These are phyloP conservation scores for Suillus tomentosus DNA, from an alignment of 768 basidiomycete genomes.

Conservation along the genomic window DNA sequence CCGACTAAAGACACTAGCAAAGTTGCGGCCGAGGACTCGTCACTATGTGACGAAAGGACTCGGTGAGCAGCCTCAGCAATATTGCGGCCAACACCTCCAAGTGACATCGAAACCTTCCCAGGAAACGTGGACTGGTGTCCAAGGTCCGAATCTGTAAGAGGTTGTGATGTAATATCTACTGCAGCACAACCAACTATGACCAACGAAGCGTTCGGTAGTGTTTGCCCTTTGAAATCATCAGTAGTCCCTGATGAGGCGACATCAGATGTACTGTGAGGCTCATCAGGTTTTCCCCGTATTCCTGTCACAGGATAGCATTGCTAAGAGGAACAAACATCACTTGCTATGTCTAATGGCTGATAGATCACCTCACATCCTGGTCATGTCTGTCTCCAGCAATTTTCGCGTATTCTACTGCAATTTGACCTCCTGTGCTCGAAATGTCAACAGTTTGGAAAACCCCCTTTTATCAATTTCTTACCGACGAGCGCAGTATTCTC, in stretches of 20 bases:
- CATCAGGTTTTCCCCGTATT: constrained; percentile 1
- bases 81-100: constrained; percentile 95
- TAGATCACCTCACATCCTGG: constrained; percentile 20
- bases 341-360: constrained; percentile 7
- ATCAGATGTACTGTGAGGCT: not conserved
- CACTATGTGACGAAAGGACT: constrained; percentile 41
- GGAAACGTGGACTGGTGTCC: constrained; percentile 75
- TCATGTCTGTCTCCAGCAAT: constrained; percentile 35
- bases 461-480: constrained; percentile 33
- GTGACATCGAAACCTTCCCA: constrained; percentile 67
- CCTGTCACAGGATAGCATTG: constrained; percentile 10
- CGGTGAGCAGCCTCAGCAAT: constrained; percentile 89
- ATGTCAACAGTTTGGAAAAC: not conserved
- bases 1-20: constrained; percentile 79
- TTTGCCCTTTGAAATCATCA: not conserved
- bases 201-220: constrained; percentile 37
- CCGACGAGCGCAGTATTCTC: constrained; percentile 87
- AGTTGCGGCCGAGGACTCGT: constrained; percentile 33
- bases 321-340: constrained; percentile 5
- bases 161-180: constrained; percentile 78
- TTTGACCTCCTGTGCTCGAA: constrained; percentile 61
- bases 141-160: constrained; percentile 33
- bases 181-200: constrained; percentile 86
- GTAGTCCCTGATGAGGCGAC: not conserved
- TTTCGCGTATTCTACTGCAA: constrained; percentile 75